Base-by-base conservation (phyloP, 345 rosid genomes). In the Isatis tinctoria region DNA sequence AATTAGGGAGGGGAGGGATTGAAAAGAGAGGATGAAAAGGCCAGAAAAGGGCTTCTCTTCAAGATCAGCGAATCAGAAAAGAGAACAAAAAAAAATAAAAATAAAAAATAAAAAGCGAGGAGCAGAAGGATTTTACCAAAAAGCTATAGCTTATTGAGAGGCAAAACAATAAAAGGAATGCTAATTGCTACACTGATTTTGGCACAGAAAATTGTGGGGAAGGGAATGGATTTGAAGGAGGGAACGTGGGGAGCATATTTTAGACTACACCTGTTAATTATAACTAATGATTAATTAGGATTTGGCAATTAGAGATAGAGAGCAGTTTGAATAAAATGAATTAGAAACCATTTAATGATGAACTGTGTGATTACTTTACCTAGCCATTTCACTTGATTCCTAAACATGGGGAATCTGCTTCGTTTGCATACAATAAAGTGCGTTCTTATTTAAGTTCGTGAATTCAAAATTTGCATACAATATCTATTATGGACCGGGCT, bases 171-270 rank as follows among this genome's bases (percentile, higher is more conserved):
- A 20, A 37, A 6, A 10, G 28, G 20, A 30, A 10, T 30, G 77
- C 9, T 57, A 45, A 67, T 67, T 49, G 74, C 40, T 32, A 49
- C 56, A 69, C 45, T 76, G 66, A 26, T 35, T 60, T 69, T 51
- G 58, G 35, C 49, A 44, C 53, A 70, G 61, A 54, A 63, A 61
- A 24, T 24, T 61, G 49, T 61, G 67, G 48, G 18, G 22, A 61
- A 40, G 47, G 35, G 51, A 61, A 40, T 40, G 22, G 35, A 61
- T 61, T 40, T 13, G 33, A 24, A 39, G 35, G 52, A 36, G 16
- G 6, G n/a, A 66, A 69, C 66, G 66, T 76, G 75, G 20, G 66
- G 71, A 4, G 51, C 70, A 53, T 61, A 59, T 69, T 61, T 60
- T 53, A 61, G 49, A 30, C n/a, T 17, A 48, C 44, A 41, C 11